A percentile compares a stretch with the other conserved stretches of the same genome.
These are phyloP conservation scores for Hygrophoropsis aurantiaca DNA, from an alignment of 768 basidiomycete species.

Conservation along the genomic window DNA sequence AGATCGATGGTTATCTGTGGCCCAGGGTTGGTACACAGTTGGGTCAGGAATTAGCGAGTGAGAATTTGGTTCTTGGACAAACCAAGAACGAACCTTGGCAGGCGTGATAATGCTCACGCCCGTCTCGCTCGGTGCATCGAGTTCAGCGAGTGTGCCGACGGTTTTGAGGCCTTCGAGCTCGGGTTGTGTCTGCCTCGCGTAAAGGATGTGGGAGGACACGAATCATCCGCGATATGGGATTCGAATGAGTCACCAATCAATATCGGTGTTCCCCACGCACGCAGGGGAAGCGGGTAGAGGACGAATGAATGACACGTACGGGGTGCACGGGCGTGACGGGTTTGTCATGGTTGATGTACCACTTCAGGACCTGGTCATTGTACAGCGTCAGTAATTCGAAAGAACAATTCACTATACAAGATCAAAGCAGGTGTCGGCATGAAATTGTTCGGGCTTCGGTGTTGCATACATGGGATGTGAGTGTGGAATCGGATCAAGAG, in stretches of 20 bases:
- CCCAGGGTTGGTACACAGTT: background rate
- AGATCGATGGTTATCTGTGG: constrained; percentile 67
- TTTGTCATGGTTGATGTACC: constrained; percentile 64
- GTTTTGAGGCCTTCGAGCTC: constrained; percentile 69
- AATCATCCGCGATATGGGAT: constrained; percentile 4
- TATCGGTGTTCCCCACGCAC: too few relatives aligned
- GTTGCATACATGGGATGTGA: too few relatives aligned
- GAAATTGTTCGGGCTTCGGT: background rate
- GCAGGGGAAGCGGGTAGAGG: too few relatives aligned
- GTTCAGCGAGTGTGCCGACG: constrained; percentile 51
- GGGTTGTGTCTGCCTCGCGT: constrained; percentile 65
- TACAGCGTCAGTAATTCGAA: background rate
- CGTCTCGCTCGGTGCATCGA: constrained; percentile 62
- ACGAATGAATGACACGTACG: too few relatives aligned
- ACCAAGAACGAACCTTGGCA: constrained; percentile 48
- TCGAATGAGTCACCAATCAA: background rate
- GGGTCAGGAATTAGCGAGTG: background rate
- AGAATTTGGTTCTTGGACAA: background rate
- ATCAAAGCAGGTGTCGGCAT: too few relatives aligned
- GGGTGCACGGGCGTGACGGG: constrained; percentile 75
- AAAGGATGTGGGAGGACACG: background rate
- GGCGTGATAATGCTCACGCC: constrained; percentile 81
- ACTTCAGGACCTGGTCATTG: constrained; percentile 62
- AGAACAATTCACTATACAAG: too few relatives aligned
- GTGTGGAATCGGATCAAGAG: background rate